A percentile compares a stretch with the other conserved stretches of the same genome.
These are phyloP conservation scores for Fonsecaea nubica DNA, from an alignment of 2,329 filamentous ascomycete genomes.

Conservation along the genomic window DNA sequence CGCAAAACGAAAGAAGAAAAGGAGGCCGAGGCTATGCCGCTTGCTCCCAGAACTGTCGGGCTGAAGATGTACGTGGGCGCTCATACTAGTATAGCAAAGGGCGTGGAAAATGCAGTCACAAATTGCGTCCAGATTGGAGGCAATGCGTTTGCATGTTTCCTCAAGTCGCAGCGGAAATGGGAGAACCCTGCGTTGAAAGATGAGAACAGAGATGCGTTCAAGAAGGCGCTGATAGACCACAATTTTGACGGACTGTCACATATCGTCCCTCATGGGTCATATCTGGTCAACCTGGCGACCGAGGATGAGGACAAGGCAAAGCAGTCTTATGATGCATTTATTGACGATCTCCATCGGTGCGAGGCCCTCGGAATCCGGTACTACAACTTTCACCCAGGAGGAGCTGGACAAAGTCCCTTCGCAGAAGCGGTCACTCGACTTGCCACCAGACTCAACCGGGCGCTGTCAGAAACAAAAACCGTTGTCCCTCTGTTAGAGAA, in stretches of 20 bases:
- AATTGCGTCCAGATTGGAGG: conserved; percentile 81
- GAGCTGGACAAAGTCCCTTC: conserved; percentile 71
- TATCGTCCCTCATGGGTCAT: conserved; percentile 90
- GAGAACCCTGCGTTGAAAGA: conserved; percentile 76
- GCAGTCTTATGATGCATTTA: conserved; percentile 83
- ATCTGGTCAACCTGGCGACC: conserved; percentile 94
- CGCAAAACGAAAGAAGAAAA: conserved; percentile 65
- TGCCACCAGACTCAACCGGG: conserved; percentile 79
- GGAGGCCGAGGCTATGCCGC: conserved; percentile 63
- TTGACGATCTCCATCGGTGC: conserved; percentile 87
- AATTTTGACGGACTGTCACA: conserved; percentile 73
- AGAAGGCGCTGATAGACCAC: conserved; percentile 69
- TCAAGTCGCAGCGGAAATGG: conserved; percentile 98
- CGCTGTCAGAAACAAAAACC: conserved; percentile 74
- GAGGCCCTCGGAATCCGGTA: conserved; percentile 82
- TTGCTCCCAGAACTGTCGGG: conserved; percentile 72
- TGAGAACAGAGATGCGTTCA: conserved; percentile 73
- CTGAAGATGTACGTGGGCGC: conserved; percentile 87
- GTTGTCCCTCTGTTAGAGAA: conserved; percentile 91
- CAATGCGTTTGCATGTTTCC: conserved; percentile 91
- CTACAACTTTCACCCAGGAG: conserved; percentile 99
- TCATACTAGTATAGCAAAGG: conserved; percentile 88
- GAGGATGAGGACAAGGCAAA: conserved; percentile 77
- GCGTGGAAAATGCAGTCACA: conserved; percentile 86
- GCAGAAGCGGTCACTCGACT: conserved; percentile 77